Base-by-base conservation (phyloP, 164 flowering plant genomes). In the Akebia trifoliata region DNA sequence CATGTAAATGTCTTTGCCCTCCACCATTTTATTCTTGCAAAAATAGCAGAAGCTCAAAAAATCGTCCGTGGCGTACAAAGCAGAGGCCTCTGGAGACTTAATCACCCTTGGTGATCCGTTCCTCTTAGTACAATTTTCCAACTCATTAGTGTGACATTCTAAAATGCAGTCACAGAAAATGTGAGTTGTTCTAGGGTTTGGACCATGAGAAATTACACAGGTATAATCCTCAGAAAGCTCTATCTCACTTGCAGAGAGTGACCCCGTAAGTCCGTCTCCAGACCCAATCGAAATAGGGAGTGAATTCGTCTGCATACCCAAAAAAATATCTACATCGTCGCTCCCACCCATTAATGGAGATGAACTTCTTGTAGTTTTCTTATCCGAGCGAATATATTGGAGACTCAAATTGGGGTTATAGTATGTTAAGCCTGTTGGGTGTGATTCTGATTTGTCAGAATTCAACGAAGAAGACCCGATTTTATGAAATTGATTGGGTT, bases 211-310 rank as follows among this genome's bases (percentile, higher is more conserved):
- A 59, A 71, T 81, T 6, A 85, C 82, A 73, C 92, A 74, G 6
- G 92, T 86, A 63, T 87, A 87, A 54, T 90, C 92, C 74, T 90
- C 95, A 55, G 89, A 90, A 18, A 76, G 81, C 73, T 85, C 95
- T 21, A 85, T 79, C 50, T 79, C 90, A 66, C 71, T 76, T 2
- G 77, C 75, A 32, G 88, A 65, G 24, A 81, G 72, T 18, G 79
- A 61, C 25, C 75, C 76, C 26, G 50, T n/a, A 6, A 70, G 51
- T 39, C 63, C 71, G 54, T 52, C 37, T 45, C 48, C 44, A 18
- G 72, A 63, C 36, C 65, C n/a, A n/a, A n/a, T n/a, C n/a, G n/a
- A n/a, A n/a, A n/a, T 25, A 0, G 75, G 72, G 22, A 63, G 56
- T 3, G 75, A 70, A 69, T 50, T 60, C 26, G 72, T 28, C 26